phyloP scores from a whole-genome alignment of 305 asterid species.

The Fraxinus angustifolia region DNA sequence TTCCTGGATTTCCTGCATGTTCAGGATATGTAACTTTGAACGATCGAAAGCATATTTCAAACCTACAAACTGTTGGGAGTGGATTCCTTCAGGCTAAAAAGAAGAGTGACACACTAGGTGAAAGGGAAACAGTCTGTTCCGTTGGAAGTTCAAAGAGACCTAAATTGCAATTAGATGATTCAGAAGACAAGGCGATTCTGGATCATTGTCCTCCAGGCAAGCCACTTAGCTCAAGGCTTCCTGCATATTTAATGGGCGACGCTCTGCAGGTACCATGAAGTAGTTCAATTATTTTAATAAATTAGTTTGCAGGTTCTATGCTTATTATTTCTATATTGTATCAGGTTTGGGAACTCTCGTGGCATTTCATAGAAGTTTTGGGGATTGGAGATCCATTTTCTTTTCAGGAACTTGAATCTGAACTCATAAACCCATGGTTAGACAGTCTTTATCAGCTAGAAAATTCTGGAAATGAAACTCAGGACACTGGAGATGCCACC shows the following conservation, averaged over 20 bases:
- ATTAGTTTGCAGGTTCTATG: slow-evolving; percentile 16
- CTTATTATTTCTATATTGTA: slow-evolving; percentile 31
- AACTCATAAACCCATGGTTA: slow-evolving; percentile 70
- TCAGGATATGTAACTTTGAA: slow-evolving; percentile 52
- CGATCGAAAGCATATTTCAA: slow-evolving; percentile 46
- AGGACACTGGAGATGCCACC: slow-evolving; percentile 33
- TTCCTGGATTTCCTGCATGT: slow-evolving; percentile 68
- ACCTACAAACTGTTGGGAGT: slow-evolving; percentile 61
- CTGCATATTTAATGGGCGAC: slow-evolving; percentile 76
- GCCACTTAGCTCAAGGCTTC: slow-evolving; percentile 64
- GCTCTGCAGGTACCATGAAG: slow-evolving; percentile 62
- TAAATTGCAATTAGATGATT: slow-evolving; percentile 34
- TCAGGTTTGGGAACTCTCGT: slow-evolving; percentile 84
- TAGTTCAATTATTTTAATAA: background rate
- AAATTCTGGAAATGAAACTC: slow-evolving; percentile 31
- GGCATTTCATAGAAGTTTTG: slow-evolving; percentile 77
- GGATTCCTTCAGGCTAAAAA: slow-evolving; percentile 71
- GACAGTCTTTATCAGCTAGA: slow-evolving; percentile 38
- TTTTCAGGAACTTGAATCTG: slow-evolving; percentile 73
- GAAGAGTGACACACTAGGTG: slow-evolving; percentile 31
- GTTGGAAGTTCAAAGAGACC: slow-evolving; percentile 41
- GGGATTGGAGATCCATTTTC: slow-evolving; percentile 66
- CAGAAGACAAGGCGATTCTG: slow-evolving; percentile 29
- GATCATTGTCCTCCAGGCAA: slow-evolving; percentile 73
- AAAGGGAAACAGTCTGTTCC: slow-evolving; percentile 18